Percentiles rank a stretch among this genome's conserved stretches.
Conservation (phyloP, 495 filamentous ascomycete species). For the Penicillium silybi region DNA sequence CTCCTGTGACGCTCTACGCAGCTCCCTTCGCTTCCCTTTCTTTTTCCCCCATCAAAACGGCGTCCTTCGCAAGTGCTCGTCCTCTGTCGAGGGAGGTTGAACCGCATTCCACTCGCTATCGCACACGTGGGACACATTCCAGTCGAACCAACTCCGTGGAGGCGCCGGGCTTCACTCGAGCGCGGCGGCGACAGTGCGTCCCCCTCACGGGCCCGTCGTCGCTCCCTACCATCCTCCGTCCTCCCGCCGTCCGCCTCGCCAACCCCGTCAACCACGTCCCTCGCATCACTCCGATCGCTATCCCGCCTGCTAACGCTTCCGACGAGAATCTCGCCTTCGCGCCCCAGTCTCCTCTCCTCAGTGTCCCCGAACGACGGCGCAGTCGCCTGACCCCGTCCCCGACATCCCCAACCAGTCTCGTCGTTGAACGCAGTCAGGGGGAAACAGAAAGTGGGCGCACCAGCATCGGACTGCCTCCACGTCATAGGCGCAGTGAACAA, state of each 20-base stretch:
- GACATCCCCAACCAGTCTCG: constrained; percentile 55
- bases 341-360: constrained; percentile 58
- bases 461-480: constrained; percentile 63
- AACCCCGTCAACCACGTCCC: constrained; percentile 51
- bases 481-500: constrained; percentile 40
- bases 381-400: constrained; percentile 50
- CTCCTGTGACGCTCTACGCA: constrained; percentile 14
- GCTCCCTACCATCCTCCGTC: constrained; percentile 30
- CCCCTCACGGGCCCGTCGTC: constrained; percentile 24
- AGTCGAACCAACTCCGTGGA: constrained; percentile 16
- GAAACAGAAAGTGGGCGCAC: constrained; percentile 57
- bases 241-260: constrained; percentile 39
- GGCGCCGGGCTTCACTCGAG: constrained; percentile 26
- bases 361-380: constrained; percentile 62
- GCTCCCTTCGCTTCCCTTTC: constrained; percentile 1
- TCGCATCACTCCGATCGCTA: constrained; percentile 38
- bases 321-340: constrained; percentile 41
- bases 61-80: constrained; percentile 26
- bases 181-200: constrained; percentile 25
- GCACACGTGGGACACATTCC: constrained; percentile 16
- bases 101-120: constrained; percentile 17
- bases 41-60: constrained; percentile 31
- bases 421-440: constrained; percentile 59
- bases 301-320: constrained; percentile 24
- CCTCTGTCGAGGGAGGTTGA: constrained; percentile 33